These are phyloP conservation scores for Neurospora sp. DNA, from an alignment of 495 filamentous ascomycete genomes.

Conservation along the genomic window DNA sequence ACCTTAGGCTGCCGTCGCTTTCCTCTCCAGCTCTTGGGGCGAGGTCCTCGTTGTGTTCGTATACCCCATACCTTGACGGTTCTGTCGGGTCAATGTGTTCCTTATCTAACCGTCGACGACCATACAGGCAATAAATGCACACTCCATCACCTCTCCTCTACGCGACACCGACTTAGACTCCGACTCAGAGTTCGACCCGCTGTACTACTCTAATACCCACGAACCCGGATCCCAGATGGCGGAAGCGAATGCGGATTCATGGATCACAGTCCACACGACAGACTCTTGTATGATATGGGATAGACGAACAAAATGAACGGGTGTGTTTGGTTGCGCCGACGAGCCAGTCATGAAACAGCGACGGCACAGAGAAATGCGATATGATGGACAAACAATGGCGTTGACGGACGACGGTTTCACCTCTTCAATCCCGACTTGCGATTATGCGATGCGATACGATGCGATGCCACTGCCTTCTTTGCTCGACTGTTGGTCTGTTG, in stretches of 20 bases:
- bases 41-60: slow-evolving; percentile 32
- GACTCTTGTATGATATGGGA: background rate
- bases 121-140: background rate
- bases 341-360: background rate
- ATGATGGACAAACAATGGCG: background rate
- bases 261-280: background rate
- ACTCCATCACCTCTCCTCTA: background rate
- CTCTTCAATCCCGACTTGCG: background rate
- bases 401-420: background rate
- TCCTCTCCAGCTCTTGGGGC: slow-evolving; percentile 63
- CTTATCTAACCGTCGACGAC: background rate
- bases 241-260: background rate
- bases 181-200: background rate
- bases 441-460: background rate
- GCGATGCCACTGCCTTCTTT: background rate
- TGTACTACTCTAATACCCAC: background rate
- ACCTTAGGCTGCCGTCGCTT: slow-evolving; percentile 55
- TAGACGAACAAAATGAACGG: background rate
- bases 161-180: background rate
- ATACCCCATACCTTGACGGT: background rate
- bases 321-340: background rate
- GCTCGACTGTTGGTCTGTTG: background rate
- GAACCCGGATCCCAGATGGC: background rate
- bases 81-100: background rate
- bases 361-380: background rate